Evolutionary conservation across 2,329 filamentous ascomycete species (phyloP).

Genomic region (Penicillium corylophilum): DNA sequence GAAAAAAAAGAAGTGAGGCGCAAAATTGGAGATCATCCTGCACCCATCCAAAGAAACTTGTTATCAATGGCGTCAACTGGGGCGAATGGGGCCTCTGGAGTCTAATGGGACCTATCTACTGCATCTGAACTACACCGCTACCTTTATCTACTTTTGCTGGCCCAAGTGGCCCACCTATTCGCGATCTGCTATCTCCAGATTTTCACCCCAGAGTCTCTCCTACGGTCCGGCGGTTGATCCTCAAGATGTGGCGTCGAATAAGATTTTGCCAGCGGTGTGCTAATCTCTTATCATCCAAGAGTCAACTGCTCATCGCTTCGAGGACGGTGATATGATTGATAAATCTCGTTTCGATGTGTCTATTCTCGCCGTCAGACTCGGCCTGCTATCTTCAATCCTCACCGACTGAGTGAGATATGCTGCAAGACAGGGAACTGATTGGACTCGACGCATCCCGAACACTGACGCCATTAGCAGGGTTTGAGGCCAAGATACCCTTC

Average conservation of each 20-base stretch:
- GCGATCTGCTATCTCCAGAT: constrained; percentile 21
- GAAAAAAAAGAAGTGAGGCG: not conserved
- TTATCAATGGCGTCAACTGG: constrained; percentile 2
- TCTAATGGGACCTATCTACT: not conserved
- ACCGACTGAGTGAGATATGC: not conserved
- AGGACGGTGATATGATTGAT: constrained; percentile 1
- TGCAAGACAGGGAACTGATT: not conserved
- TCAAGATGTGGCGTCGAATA: constrained; percentile 2
- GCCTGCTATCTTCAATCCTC: not conserved
- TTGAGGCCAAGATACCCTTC: not conserved
- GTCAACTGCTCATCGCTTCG: not conserved
- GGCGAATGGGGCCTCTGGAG: not conserved
- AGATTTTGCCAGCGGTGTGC: not conserved
- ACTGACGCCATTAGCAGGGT: constrained; percentile 7
- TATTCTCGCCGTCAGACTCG: not conserved
- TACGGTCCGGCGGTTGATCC: constrained; percentile 18
- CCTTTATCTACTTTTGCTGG: not conserved
- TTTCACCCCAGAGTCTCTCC: constrained; percentile 19
- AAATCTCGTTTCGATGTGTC: constrained; percentile 5
- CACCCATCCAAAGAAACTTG: not conserved
- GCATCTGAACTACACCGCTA: constrained; percentile 10
- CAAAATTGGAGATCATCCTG: constrained; percentile 3
- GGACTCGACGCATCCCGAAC: not conserved
- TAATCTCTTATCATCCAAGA: constrained; percentile 10
- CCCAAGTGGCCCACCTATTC: not conserved